A percentile compares a stretch with the other conserved stretches of the same genome.
Conservation (phyloP, 805 yeast genomes). For the Hanseniaspora taiwanica region DNA sequence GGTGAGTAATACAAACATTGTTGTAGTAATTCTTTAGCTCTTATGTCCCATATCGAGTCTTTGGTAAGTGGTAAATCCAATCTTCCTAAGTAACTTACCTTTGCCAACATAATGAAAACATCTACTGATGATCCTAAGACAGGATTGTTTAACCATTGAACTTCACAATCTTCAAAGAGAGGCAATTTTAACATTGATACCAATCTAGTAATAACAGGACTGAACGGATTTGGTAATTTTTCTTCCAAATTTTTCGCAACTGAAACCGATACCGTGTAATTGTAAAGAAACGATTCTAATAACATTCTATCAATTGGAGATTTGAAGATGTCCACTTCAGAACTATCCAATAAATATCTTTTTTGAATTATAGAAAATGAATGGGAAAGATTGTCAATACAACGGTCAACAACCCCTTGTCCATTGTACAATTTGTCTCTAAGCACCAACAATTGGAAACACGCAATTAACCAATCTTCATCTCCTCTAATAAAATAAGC, state of each 20-base stretch:
- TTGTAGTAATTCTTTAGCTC: conserved; percentile 9
- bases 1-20: conserved; percentile 13
- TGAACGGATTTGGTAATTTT: conserved; percentile 11
- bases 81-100: conserved; percentile 27
- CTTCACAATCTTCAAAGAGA: conserved; percentile 14
- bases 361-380: conserved; percentile 11
- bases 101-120: conserved; percentile 27
- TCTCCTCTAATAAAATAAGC: conserved; percentile 9
- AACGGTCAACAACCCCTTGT: conserved; percentile 10
- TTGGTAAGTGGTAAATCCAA: conserved; percentile 9
- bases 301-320: conserved; percentile 13
- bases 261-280: conserved; percentile 12
- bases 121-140: conserved; percentile 28
- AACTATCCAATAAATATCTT: conserved; percentile 6
- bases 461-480: conserved; percentile 13
- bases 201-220: conserved; percentile 8
- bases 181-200: conserved; percentile 12
- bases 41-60: conserved; percentile 8
- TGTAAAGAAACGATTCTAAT: conserved; percentile 12
- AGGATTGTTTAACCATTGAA: conserved; percentile 31
- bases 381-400: conserved; percentile 11
- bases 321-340: conserved; percentile 2
- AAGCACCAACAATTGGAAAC: conserved; percentile 10
- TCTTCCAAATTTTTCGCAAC: conserved; percentile 8
- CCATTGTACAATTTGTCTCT: conserved; percentile 12